Evolutionary conservation across 352 stramenopile genomes (phyloP), one percentile per base, ranked within the genome.

Genomic region (Globisporangium cylindrosporum): DNA sequence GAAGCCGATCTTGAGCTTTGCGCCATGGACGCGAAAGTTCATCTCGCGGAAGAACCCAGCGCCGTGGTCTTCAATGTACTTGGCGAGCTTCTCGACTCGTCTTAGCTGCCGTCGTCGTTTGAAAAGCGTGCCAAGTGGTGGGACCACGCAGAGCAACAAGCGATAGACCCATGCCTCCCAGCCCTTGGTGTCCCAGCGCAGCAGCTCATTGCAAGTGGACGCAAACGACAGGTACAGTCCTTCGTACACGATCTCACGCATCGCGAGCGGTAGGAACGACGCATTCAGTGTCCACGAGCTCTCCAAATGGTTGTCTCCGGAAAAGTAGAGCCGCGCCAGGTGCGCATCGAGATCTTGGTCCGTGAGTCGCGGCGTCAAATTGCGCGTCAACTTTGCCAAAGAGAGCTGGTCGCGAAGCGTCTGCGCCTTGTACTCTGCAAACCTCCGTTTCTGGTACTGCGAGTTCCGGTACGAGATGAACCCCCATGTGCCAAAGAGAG

Each of bases 1-100:
- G 75, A 94, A 94, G 9, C 88, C 88, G 62, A 95, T 73, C 59
- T 94, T 93, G 20, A 93, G 74, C 60, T 90, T 78, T 36, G 82
- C 88, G 20, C 85, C 82, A 64, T 93, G 84, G 22, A 88, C 80
- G 18, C 86, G 84, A 64, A 93, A 90, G 62, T 90, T 90, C 53
- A 93, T 81, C 64, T 94, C 86, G 41, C 88, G 86, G 46, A 93
- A 92, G 60, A 95, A 94, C 20, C 88, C 79, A 7, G 79, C 81
- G 18, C 84, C 84, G 62, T 88, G 88, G 15, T 89, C 75, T 36
- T 73, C 75, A 38, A 93, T 76, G 61, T 84, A 91, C 67, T 91
- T 88, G 1, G 78, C 78, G 6, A 95, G 75, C 14, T 79, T 77
- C 62, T 88, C 78, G 12, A 95, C 84, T 5, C 84, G 78, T 59